Conservation (phyloP, 164 flowering plant species). For the Liriodendron chinense region DNA sequence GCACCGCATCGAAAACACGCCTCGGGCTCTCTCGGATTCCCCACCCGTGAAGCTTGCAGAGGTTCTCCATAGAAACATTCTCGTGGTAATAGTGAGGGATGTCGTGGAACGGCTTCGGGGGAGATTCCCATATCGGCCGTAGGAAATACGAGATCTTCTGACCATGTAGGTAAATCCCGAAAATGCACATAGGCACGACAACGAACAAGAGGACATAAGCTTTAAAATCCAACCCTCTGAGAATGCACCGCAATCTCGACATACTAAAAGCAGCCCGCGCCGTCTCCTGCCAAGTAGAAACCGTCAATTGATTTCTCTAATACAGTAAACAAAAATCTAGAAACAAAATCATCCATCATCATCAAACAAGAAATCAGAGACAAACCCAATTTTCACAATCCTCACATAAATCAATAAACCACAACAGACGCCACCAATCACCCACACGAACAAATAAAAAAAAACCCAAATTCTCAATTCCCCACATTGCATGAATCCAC, state of each 20-base stretch:
- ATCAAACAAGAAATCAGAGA: not conserved
- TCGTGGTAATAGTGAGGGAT: constrained; percentile 82
- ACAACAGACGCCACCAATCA: not conserved
- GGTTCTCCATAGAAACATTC: constrained; percentile 71
- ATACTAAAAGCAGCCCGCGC: constrained; percentile 40
- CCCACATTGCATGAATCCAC: not conserved
- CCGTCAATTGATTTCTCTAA: not conserved
- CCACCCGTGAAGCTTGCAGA: constrained; percentile 94
- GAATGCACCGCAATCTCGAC: constrained; percentile 61
- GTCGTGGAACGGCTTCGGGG: constrained; percentile 71
- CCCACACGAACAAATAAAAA: not conserved
- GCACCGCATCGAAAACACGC: constrained; percentile 81
- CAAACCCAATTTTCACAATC: not conserved
- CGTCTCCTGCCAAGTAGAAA: constrained; percentile 36
- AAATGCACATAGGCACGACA: constrained; percentile 42
- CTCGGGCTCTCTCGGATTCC: constrained; percentile 74
- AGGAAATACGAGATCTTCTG: constrained; percentile 77
- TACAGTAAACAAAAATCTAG: not conserved
- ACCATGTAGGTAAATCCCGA: constrained; percentile 65
- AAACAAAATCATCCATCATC: not conserved
- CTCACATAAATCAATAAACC: not conserved
- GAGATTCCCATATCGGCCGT: constrained; percentile 87
- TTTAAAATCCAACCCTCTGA: constrained; percentile 64
- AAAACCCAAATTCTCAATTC: not conserved
- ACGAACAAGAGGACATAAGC: constrained; percentile 45